Conservation (phyloP, 768 basidiomycete species). For the Sarcomyxa edulis region DNA sequence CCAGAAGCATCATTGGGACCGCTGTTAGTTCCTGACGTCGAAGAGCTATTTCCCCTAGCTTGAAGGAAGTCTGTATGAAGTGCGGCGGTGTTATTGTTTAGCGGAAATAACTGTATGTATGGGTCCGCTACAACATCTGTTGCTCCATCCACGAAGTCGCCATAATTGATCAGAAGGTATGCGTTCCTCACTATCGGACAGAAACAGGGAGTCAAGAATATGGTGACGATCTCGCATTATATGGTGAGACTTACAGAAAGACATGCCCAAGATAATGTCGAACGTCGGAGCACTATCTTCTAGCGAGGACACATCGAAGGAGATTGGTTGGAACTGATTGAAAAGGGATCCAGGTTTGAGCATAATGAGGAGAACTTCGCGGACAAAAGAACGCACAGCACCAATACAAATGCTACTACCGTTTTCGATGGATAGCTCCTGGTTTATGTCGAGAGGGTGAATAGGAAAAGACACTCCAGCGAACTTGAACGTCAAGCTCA, state of each 20-base stretch:
- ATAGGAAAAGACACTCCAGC: conserved; percentile 61
- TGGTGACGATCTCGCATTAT: background rate
- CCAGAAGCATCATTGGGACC: conserved; percentile 49
- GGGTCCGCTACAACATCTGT: conserved; percentile 49
- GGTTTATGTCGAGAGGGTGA: conserved; percentile 67
- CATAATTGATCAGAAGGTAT: conserved; percentile 69
- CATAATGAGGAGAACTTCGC: background rate
- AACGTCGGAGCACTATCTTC: conserved; percentile 76
- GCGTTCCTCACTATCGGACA: conserved; percentile 62
- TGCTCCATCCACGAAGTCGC: conserved; percentile 53
- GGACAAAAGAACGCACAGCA: conserved; percentile 38
- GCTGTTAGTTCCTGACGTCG: conserved; percentile 52
- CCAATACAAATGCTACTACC: conserved; percentile 63
- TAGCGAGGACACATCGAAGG: too few relatives aligned
- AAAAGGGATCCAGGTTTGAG: conserved; percentile 9
- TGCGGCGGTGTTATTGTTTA: conserved; percentile 43
- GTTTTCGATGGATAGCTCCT: conserved; percentile 46
- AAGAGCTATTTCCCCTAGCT: conserved; percentile 53
- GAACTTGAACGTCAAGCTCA: conserved; percentile 68
- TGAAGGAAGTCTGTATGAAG: conserved; percentile 63
- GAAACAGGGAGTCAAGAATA: too few relatives aligned
- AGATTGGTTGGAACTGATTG: conserved; percentile 84
- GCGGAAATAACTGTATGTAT: conserved; percentile 63
- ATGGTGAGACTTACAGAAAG: conserved; percentile 48
- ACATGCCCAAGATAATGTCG: conserved; percentile 81